A percentile compares a stretch with the other conserved stretches of the same genome.
Conservation (phyloP, 1,139 yeast species). For the Sugiyamaella xylanicola region DNA sequence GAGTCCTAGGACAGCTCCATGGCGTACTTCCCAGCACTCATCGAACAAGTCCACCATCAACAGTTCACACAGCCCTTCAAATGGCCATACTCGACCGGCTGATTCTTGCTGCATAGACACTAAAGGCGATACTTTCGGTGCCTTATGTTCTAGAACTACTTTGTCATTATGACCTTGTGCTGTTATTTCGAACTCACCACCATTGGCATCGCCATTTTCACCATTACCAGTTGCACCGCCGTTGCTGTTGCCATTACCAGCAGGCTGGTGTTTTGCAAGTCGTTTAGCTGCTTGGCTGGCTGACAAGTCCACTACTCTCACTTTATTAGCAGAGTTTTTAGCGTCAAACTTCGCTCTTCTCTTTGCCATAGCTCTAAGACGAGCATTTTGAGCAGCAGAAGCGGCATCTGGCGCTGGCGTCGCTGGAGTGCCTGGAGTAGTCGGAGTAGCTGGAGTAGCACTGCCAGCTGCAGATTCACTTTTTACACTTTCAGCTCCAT, state of each 20-base stretch:
- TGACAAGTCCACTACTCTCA: constrained; percentile 69
- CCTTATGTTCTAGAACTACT: constrained; percentile 79
- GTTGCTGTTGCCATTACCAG: constrained; percentile 20
- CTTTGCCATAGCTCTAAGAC: constrained; percentile 91
- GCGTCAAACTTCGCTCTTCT: constrained; percentile 86
- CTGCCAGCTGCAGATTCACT: constrained; percentile 21
- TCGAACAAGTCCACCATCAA: constrained; percentile 78
- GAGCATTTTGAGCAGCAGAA: constrained; percentile 55
- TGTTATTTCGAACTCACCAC: constrained; percentile 50
- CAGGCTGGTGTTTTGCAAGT: constrained; percentile 37
- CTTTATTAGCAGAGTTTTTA: constrained; percentile 57
- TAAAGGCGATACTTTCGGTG: constrained; percentile 67
- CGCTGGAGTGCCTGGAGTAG: constrained; percentile 19
- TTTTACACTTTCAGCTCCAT: constrained; percentile 20
- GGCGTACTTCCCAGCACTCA: constrained; percentile 92
- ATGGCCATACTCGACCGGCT: constrained; percentile 87
- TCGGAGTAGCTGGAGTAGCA: constrained; percentile 29
- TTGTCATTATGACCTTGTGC: constrained; percentile 80
- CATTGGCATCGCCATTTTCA: constrained; percentile 9
- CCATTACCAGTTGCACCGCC: constrained; percentile 14
- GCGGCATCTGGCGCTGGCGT: constrained; percentile 17
- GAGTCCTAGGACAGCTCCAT: constrained; percentile 92
- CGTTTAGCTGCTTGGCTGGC: constrained; percentile 74
- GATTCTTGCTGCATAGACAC: constrained; percentile 75
- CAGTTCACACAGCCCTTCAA: constrained; percentile 94